phyloP scores from a whole-genome alignment of 306 rosid genomes.

The Glycine tomentella region DNA sequence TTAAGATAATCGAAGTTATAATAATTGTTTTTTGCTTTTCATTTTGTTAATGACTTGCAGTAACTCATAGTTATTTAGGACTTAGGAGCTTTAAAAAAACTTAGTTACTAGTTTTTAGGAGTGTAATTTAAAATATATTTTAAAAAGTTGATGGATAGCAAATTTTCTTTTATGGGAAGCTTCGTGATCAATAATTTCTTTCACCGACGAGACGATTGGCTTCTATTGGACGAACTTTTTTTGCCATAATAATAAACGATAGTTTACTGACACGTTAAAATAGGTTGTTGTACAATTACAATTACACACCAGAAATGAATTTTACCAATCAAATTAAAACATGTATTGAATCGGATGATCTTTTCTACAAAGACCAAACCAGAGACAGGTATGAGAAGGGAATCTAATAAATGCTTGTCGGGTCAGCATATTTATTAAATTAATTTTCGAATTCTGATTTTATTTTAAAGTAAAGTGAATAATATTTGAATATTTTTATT shows the following conservation, averaged over 20 bases:
- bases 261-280: background rate
- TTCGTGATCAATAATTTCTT: slow-evolving; percentile 4
- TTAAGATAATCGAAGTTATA: too few relatives aligned
- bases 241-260: background rate
- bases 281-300: background rate
- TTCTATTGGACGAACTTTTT: background rate
- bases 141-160: background rate
- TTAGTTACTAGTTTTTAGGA: too few relatives aligned
- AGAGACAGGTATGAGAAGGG: too few relatives aligned
- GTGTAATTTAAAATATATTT: background rate
- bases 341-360: background rate
- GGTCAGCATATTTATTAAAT: too few relatives aligned
- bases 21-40: too few relatives aligned
- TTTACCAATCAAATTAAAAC: background rate
- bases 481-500: too few relatives aligned
- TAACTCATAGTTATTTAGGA: too few relatives aligned
- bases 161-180: background rate
- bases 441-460: too few relatives aligned
- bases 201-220: background rate
- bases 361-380: background rate
- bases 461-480: too few relatives aligned
- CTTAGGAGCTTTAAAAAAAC: too few relatives aligned
- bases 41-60: too few relatives aligned
- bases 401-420: too few relatives aligned
- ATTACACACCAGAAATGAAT: background rate